A percentile compares a stretch with the other conserved stretches of the same genome.
Conservation (phyloP, 1,284 basidiomycete species). For the Ganoderma lingzhi region DNA sequence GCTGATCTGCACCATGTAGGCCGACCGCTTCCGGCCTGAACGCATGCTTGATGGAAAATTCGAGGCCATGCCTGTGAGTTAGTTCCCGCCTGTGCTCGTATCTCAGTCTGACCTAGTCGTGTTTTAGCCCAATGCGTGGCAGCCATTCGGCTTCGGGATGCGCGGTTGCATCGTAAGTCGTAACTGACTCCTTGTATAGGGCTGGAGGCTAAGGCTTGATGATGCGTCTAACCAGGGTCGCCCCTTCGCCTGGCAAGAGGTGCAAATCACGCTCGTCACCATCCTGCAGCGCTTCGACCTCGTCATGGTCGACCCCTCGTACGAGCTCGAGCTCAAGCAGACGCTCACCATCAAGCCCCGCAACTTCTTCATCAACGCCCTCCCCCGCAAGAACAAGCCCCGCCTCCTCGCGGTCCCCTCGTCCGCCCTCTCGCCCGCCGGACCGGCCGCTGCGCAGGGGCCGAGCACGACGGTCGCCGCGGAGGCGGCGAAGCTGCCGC, state of each 20-base stretch:
- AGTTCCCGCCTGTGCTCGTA: not conserved
- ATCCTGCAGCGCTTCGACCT: conserved; percentile 57
- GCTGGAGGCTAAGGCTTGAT: not conserved
- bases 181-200: not conserved
- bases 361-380: conserved; percentile 51
- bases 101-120: not conserved
- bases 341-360: conserved; percentile 59
- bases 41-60: conserved; percentile 57
- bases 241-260: conserved; percentile 60
- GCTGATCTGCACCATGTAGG: conserved; percentile 30
- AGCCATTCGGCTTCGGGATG: conserved; percentile 52
- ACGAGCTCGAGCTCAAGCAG: conserved; percentile 53
- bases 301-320: conserved; percentile 50
- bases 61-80: conserved; percentile 47
- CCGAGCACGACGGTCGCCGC: not conserved
- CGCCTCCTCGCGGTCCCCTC: conserved; percentile 22
- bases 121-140: conserved; percentile 50
- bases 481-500: conserved; percentile 27
- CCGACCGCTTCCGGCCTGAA: conserved; percentile 52
- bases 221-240: conserved; percentile 38
- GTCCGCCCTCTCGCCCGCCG: not conserved
- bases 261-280: conserved; percentile 49
- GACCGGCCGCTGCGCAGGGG: not conserved
- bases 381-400: conserved; percentile 41
- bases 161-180: conserved; percentile 48